These are phyloP conservation scores for Aspergillus sclerotialis DNA, from an alignment of 2,329 filamentous ascomycete species.

Conservation along the genomic window DNA sequence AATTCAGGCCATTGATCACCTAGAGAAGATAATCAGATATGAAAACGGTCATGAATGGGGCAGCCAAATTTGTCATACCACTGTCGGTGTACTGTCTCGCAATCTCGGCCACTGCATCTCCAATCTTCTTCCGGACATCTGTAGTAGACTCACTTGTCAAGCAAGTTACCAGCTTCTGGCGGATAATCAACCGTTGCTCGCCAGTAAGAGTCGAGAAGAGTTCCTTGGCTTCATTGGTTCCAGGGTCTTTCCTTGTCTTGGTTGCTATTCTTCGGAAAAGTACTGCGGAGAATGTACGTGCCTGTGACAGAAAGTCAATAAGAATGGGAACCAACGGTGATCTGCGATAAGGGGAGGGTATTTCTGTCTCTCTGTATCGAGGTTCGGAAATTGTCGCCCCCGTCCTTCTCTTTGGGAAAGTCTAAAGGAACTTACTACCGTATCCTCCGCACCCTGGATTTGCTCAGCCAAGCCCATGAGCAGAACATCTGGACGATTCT, in stretches of 20 bases:
- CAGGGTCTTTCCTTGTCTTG: conserved; percentile 70
- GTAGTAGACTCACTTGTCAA: conserved; percentile 66
- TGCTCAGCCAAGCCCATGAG: conserved; percentile 94
- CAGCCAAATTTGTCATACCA: conserved; percentile 49
- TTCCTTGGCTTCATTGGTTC: conserved; percentile 66
- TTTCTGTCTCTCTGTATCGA: background rate
- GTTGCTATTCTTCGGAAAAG: conserved; percentile 91
- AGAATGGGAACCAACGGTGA: conserved; percentile 1
- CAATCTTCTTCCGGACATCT: conserved; percentile 85
- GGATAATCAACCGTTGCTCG: conserved; percentile 70
- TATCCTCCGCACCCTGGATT: conserved; percentile 68
- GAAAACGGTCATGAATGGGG: background rate
- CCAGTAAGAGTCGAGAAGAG: conserved; percentile 73
- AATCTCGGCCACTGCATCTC: conserved; percentile 93
- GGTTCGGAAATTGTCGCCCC: conserved; percentile 1
- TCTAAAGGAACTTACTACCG: conserved; percentile 60
- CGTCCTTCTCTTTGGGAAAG: conserved; percentile 1
- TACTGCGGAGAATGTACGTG: conserved; percentile 83
- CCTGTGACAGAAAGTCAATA: conserved; percentile 45
- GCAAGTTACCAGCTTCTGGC: conserved; percentile 73
- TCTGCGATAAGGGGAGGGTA: background rate
- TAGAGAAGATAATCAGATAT: conserved; percentile 30
- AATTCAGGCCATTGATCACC: conserved; percentile 86
- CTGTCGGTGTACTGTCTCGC: conserved; percentile 92
- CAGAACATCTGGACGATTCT: conserved; percentile 72